Evolutionary conservation across 1,284 basidiomycete species (phyloP).

Genomic region (Vanrija humicola): DNA sequence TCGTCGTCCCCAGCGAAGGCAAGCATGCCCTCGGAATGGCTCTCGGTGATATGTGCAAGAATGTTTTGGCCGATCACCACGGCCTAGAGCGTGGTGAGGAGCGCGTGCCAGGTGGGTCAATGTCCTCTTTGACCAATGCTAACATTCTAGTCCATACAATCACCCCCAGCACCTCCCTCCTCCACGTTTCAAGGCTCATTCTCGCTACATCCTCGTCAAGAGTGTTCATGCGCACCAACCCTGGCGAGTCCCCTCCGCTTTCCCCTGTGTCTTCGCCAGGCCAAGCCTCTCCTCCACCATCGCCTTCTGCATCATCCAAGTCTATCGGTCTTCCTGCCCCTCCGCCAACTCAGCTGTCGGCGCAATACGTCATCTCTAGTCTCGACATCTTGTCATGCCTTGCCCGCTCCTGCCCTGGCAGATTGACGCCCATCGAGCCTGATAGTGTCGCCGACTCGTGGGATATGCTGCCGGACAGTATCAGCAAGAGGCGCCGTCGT

Average conservation of each 20-base stretch:
- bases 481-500: slow-evolving; percentile 20
- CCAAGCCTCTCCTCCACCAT: slow-evolving; percentile 18
- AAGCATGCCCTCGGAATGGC: slow-evolving; percentile 33
- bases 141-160: slow-evolving; percentile 33
- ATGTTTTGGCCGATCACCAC: slow-evolving; percentile 23
- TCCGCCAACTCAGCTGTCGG: slow-evolving; percentile 27
- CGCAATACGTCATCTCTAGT: slow-evolving; percentile 36
- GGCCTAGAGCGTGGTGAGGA: slow-evolving; percentile 36
- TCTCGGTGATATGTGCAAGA: slow-evolving; percentile 31
- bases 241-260: slow-evolving; percentile 19
- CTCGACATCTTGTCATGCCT: slow-evolving; percentile 33
- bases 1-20: slow-evolving; percentile 37
- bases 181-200: slow-evolving; percentile 34
- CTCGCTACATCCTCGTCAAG: slow-evolving; percentile 36
- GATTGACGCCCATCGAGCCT: slow-evolving; percentile 12
- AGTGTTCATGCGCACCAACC: slow-evolving; percentile 29
- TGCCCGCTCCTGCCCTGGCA: slow-evolving; percentile 18
- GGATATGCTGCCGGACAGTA: slow-evolving; percentile 21
- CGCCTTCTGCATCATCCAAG: slow-evolving; percentile 11
- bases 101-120: slow-evolving; percentile 29
- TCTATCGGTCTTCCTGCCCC: slow-evolving; percentile 27
- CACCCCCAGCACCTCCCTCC: slow-evolving; percentile 24
- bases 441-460: slow-evolving; percentile 2
- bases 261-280: slow-evolving; percentile 27
- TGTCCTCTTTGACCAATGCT: neutral